phyloP scores from a whole-genome alignment of 2,329 filamentous ascomycete genomes.

The Fusarium fracticaudum region DNA sequence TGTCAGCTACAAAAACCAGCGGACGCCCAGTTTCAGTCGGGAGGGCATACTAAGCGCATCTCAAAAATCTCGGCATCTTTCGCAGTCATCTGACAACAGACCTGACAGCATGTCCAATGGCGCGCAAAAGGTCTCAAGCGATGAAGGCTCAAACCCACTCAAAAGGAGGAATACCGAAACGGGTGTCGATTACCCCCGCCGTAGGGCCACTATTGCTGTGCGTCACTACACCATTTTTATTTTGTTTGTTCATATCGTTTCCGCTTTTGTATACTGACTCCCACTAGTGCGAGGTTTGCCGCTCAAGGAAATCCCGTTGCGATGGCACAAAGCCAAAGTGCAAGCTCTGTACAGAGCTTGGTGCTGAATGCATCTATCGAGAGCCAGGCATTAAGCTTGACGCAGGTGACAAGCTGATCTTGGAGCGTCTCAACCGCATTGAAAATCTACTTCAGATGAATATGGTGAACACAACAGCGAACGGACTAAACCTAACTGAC shows the following conservation, averaged over 20 bases:
- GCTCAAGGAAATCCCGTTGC: conserved; percentile 81
- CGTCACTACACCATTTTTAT: conserved; percentile 43
- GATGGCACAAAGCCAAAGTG: conserved; percentile 85
- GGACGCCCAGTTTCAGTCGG: conserved; percentile 58
- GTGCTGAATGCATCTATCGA: conserved; percentile 84
- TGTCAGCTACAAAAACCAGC: conserved; percentile 57
- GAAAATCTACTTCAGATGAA: conserved; percentile 81
- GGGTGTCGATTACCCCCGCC: conserved; percentile 70
- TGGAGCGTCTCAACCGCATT: conserved; percentile 81
- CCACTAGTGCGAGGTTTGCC: conserved; percentile 79
- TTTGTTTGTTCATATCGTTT: neutral
- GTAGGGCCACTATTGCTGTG: conserved; percentile 73
- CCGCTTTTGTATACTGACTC: conserved; percentile 24
- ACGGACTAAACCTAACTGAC: conserved; percentile 65
- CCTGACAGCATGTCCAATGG: conserved; percentile 55
- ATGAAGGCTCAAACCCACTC: conserved; percentile 66
- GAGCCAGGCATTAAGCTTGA: conserved; percentile 89
- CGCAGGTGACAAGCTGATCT: conserved; percentile 84
- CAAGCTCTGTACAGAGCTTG: conserved; percentile 83
- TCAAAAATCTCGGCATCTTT: conserved; percentile 64
- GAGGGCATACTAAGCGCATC: conserved; percentile 64
- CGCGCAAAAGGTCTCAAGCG: conserved; percentile 55
- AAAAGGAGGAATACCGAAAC: conserved; percentile 71
- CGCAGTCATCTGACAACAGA: conserved; percentile 62
- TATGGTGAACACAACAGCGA: conserved; percentile 61